Evolutionary conservation across 371 early-diverging fungal genomes (phyloP), one percentile per base, ranked within the genome.

Genomic region (Smittium culicis): DNA sequence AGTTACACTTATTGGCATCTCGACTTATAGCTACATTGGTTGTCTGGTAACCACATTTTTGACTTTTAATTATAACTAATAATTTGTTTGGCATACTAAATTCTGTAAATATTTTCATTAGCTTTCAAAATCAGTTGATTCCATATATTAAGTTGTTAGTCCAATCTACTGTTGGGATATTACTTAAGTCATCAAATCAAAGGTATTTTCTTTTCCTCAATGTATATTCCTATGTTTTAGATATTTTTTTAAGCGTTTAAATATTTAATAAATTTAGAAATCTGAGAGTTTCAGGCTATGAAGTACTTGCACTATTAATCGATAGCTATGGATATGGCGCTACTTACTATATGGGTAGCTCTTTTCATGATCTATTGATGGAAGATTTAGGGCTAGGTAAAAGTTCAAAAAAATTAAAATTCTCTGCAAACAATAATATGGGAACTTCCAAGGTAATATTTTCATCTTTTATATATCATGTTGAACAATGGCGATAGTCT

Each of bases 21-120:
- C 2, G 63, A 8, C 24, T 62, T 31, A 62, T 31, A 2, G n/a
- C 63, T 32, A 5, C 33, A 34, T 32, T 62, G 63, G 63, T 62
- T 62, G 31, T 31, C 28, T 31, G 63, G 45, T 45, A 45, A 45
- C 8, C 20, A 14, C 20, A 8, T 45, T 45, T 14, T 45, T 14
- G 14, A 45, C 8, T 14, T 45, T 45, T 8, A 14, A 45, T 45
- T 14, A 45, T 14, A 14, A 45, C 20, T 45, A 45, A 14, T 45
- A 45, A 45, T 45, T 45, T 45, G 45, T 45, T 45, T 8, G 45
- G 20, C 8, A 45, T 14, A 14, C 14, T 14, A 14, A 8, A 45
- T 45, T 45, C 20, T 45, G 45, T 8, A 45, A 14, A 45, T 45
- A 45, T 45, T 45, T 45, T 14, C 20, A 45, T 14, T 45, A 45